Evolutionary conservation across 345 rosid genomes (phyloP).

Genomic region (Syzygium jambos): DNA sequence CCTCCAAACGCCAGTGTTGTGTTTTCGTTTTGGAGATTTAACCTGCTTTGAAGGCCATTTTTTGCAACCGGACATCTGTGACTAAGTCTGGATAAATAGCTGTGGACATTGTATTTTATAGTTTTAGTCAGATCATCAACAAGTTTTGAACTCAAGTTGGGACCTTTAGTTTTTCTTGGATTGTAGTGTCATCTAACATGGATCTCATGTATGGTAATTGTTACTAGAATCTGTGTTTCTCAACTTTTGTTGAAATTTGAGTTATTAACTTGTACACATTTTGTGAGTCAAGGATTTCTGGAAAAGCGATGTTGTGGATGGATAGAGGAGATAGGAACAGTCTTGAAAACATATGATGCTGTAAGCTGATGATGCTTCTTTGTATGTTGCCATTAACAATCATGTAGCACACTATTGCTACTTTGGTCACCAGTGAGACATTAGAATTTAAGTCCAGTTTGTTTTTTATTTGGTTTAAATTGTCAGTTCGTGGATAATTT

Average conservation of each 20-base stretch:
- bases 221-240: background rate
- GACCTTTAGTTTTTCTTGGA: background rate
- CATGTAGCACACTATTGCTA: background rate
- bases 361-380: background rate
- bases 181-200: background rate
- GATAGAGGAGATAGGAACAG: background rate
- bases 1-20: background rate
- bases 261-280: background rate
- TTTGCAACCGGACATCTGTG: background rate
- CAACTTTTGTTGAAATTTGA: background rate
- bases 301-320: background rate
- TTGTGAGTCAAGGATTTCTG: background rate
- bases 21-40: background rate
- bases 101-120: background rate
- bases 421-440: background rate
- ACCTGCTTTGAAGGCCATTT: background rate
- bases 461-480: background rate
- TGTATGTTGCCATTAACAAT: background rate
- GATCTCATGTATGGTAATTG: background rate
- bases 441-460: background rate
- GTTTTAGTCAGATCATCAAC: background rate
- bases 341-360: background rate
- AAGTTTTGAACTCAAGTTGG: background rate
- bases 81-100: background rate
- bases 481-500: background rate